A percentile compares a stretch with the other conserved stretches of the same genome.
Evolutionary conservation across 768 basidiomycete species (phyloP).

Genomic region (Boletus edulis): DNA sequence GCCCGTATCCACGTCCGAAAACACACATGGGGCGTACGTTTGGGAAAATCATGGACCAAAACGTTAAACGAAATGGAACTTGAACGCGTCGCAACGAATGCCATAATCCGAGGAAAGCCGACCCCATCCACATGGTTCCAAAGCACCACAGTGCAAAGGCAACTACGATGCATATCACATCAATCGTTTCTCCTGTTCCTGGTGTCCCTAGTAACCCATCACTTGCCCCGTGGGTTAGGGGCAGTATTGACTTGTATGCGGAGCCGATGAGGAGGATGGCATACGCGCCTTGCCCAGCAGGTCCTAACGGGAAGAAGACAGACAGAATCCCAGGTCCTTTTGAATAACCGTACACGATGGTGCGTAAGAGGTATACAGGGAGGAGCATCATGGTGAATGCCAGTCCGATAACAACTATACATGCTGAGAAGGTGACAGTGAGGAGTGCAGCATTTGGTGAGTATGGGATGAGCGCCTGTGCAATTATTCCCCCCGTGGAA

Average conservation of each 20-base stretch:
- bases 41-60: conserved; percentile 73
- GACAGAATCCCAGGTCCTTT: conserved; percentile 48
- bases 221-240: conserved; percentile 32
- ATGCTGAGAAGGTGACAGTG: conserved; percentile 52
- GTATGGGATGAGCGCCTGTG: conserved; percentile 43
- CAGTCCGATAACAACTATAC: conserved; percentile 56
- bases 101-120: conserved; percentile 49
- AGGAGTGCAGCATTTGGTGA: conserved; percentile 50
- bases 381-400: conserved; percentile 64
- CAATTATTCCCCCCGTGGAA: conserved; percentile 62
- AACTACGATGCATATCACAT: conserved; percentile 44
- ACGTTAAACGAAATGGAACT: conserved; percentile 53
- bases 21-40: conserved; percentile 42
- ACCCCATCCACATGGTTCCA: conserved; percentile 61
- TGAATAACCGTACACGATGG: conserved; percentile 56
- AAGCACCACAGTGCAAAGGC: conserved; percentile 60
- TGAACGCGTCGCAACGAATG: conserved; percentile 39
- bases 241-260: conserved; percentile 38
- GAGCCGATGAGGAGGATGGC: conserved; percentile 56
- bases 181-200: conserved; percentile 38
- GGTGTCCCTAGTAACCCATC: conserved; percentile 34
- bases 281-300: conserved; percentile 66
- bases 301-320: conserved; percentile 72
- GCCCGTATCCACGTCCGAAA: background rate
- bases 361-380: conserved; percentile 58